Evolutionary conservation across 73 alveolate species (phyloP), one percentile per base, ranked within the genome.

Genomic region (Stentor coeruleus): DNA sequence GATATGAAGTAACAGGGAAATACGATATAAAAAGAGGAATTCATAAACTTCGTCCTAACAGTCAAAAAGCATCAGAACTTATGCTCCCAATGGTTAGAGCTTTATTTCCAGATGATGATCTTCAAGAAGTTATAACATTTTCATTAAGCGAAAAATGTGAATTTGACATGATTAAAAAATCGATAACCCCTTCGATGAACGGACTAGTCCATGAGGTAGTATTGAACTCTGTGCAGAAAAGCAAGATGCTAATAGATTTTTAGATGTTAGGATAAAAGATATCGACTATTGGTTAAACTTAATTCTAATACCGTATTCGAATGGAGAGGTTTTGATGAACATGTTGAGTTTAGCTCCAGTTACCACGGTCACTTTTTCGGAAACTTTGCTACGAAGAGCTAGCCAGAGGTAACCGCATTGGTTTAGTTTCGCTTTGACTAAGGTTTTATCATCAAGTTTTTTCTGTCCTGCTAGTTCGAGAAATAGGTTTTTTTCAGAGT

Each of bases 51-150:
- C n/a, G 79, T 37, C 79, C 79, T 20, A 31, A 20, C 0, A 20
- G 49, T 1, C n/a, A 66, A 2, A 20, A 20, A 40, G n/a, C 39
- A 20, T 31, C 42, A 28, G 37, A 20, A 11, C 33, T 66, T 20
- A 66, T 31, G 41, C 42, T 15, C 15, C 79, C 79, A 0, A 66
- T 66, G n/a, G n/a, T 66, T 20, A 0, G 79, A 66, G 40, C 79
- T 26, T 20, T 66, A 66, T 20, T 66, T 26, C 40, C 79, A 28
- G 79, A 66, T 33, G 37, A 66, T 2, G 79, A 66, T 33, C 11
- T 66, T 26, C 49, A 66, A 66, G 79, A 66, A 33, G 33, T 66
- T 66, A 66, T 66, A 20, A 20, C 26, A 1, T 66, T 66, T 33
- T 28, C 28, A 49, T 6, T 6, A 11, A 11, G 28, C 66, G 20